Base-by-base conservation (phyloP, 163 green algal genomes). In the Chlamydomonas reinhardtii region DNA sequence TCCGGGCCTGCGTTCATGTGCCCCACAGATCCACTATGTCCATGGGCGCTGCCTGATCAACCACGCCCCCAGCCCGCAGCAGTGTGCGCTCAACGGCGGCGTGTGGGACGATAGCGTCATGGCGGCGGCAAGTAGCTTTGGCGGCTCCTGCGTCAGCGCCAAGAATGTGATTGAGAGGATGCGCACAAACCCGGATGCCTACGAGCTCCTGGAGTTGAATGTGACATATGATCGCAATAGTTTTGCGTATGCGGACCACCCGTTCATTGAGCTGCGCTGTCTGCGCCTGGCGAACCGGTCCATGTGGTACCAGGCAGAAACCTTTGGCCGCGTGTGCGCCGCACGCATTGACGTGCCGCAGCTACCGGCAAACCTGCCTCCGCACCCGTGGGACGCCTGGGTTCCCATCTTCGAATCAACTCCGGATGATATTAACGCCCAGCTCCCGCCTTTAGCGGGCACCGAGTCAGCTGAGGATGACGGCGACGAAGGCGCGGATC, bases 91-190 rank as follows among this genome's bases (percentile, higher is more conserved):
- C 64, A 5, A 59, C 0, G 91, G 89, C 12, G 94, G 94, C 29
- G 89, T 96, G 9, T 98, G 95, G 95, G 94, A 98, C 74, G 95
- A 98, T 84, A 86, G 85, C 0, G 61, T 87, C 62, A 88, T 91
- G 74, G 66, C 59, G 5, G 24, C 68, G 31, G 79, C 87, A 52
- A 59, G 39, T 12, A 90, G 54, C 9, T 81, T 85, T 19, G 94
- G 93, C 6, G 94, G 94, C 20, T 32, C 24, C 8, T 97, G 94
- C 88, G 32, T 96, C 15, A 76, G 34, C 35, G 29, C 34, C 0
- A 78, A 87, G 39, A 72, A 90, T 20, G 90, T 90, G 17, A 29
- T 80, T 20, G 59, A 74, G 52, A 76, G 89, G 32, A 35, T 94
- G 73, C 29, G 34, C 35, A 35, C 73, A 27, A 32, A 88, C 20